Base-by-base conservation (phyloP, 2,329 filamentous ascomycete species). In the Stachybotrys chartarum region DNA sequence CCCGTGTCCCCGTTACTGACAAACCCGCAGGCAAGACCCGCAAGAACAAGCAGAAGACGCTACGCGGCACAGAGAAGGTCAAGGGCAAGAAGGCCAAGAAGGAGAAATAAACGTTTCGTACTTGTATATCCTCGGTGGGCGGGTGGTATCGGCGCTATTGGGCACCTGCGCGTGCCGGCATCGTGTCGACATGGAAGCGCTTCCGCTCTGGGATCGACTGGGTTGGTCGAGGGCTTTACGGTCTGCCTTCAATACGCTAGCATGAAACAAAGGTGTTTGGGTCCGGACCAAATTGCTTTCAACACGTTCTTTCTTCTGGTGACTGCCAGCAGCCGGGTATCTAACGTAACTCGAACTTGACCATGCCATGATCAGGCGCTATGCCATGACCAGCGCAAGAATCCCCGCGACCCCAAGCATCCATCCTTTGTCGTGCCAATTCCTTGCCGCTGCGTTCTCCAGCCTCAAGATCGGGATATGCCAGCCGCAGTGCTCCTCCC, bases 21-120 rank as follows among this genome's bases (percentile, higher is more conserved):
- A 56, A 24, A 3, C 39, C 47, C 18, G 51, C 51, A 97, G 93
- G 93, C 88, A 99, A 99, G 86, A 94, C 97, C 84, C 90, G 94
- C 84, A 99, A 99, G 91, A 99, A 99, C 90, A 87, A 93, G 78
- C 86, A 90, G 81, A 97, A 99, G 91, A 94, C 93, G 75, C 88
- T 97, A 78, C 90, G 94, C 70, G 94, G 94, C 76, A 96, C 91
- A 71, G 93, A 91, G 73, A 99, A 99, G 91, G 86, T 87, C 84
- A 97, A 97, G 90, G 91, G 91, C 77, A 87, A 87, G 75, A 86
- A 87, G 82, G 85, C 88, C 79, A 94, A 95, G 86, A 96, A 97
- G 88, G 90, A 90, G 80, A 86, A 89, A 84, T 91, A 90, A 81
- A 78, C 76, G 75, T 66, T 66, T 73, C 69, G 67, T 62, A 60